Base-by-base conservation (phyloP, 306 rosid species). In the Pachyrhizus erosus region DNA sequence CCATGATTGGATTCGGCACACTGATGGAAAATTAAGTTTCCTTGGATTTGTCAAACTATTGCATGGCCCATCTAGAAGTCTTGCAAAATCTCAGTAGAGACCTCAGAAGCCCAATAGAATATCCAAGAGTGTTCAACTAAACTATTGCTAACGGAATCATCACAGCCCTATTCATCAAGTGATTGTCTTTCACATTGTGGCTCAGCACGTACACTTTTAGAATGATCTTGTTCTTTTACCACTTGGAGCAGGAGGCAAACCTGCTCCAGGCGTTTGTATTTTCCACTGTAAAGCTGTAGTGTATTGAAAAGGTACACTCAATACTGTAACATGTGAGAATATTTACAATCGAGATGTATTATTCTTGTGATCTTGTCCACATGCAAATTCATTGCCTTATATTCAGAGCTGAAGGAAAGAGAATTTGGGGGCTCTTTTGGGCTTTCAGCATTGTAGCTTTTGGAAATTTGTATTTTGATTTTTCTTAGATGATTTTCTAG, bases 1-100 rank as follows among this genome's bases (percentile, higher is more conserved):
- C 78, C 92, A 88, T 24, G 97, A 92, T 76, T 92, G 97, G 97
- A 88, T 92, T 72, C 76, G 97, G 82, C 97, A 89, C 84, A 89
- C 88, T 0, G 94, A 92, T 69, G 94, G 97, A 57, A 92, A 90
- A 81, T 82, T 92, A 73, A 92, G 97, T 84, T 90, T 90, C 87
- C 92, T 90, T 66, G 94, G 97, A 26, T 90, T 92, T 80, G 91
- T 92, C 75, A 92, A 90, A 81, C 77, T 92, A 80, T 83, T 91
- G 83, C 92, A 89, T n/a, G 97, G 97, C 21, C 87, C 87, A 34
- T 92, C 97, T 62, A 84, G 97, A 31, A 52, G 84, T n/a, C 80
- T 86, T 33, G 84, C 87, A 51, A 91, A 89, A 82, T 85, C 87
- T 78, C 87, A 81, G 78, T 90, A 82, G 89, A 54, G 81, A 71